These are phyloP conservation scores for Linum trigynum DNA, from an alignment of 345 rosid genomes.

Conservation along the genomic window DNA sequence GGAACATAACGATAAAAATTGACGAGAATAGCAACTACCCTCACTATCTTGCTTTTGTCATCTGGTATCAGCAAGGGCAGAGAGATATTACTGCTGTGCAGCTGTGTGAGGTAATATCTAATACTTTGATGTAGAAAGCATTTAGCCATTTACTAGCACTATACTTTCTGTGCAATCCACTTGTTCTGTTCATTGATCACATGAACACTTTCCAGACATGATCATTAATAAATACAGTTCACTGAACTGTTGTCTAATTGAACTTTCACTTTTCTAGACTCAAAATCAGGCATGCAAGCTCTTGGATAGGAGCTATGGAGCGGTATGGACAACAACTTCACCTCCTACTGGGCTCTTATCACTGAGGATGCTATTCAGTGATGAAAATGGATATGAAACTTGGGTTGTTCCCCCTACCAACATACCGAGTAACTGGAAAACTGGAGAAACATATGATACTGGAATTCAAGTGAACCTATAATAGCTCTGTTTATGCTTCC, in stretches of 20 bases:
- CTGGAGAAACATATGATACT: slow-evolving; percentile 52
- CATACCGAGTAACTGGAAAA: slow-evolving; percentile 56
- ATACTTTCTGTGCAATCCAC: no score
- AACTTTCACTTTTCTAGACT: slow-evolving; percentile 26
- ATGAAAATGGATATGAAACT: slow-evolving; percentile 43
- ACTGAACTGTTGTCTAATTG: no score
- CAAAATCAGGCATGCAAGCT: slow-evolving; percentile 45
- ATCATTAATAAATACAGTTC: no score
- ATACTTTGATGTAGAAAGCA: neutral
- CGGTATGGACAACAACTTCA: slow-evolving; percentile 45
- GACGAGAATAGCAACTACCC: slow-evolving; percentile 58
- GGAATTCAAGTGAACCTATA: slow-evolving; percentile 41
- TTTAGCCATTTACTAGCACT: no score
- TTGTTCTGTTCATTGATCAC: no score
- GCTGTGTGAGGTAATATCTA: slow-evolving; percentile 47
- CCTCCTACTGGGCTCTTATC: slow-evolving; percentile 54
- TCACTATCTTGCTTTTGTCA: slow-evolving; percentile 46
- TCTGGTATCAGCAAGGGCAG: slow-evolving; percentile 62
- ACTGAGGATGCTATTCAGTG: slow-evolving; percentile 51
- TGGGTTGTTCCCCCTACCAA: slow-evolving; percentile 54
- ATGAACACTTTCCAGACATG: no score
- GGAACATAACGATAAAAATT: slow-evolving; percentile 56
- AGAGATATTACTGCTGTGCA: slow-evolving; percentile 64
- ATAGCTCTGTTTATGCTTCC: neutral
- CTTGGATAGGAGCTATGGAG: slow-evolving; percentile 43